Evolutionary conservation across 2,329 filamentous ascomycete species (phyloP).

Genomic region (Scortechinia acanthostroma): DNA sequence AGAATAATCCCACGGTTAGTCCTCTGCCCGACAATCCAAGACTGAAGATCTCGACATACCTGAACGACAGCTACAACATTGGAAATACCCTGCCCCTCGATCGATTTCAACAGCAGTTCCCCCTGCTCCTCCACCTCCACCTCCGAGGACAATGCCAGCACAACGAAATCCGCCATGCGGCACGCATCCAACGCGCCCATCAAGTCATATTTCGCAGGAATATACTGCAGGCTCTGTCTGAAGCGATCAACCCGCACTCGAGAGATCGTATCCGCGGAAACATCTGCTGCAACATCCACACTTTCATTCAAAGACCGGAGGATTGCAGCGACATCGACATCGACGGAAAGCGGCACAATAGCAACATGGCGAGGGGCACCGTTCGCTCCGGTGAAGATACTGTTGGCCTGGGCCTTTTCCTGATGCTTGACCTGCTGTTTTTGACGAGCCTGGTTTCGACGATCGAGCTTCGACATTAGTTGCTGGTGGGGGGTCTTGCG

Average conservation of each 20-base stretch:
- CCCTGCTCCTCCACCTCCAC: conserved; percentile 79
- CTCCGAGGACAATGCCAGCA: conserved; percentile 76
- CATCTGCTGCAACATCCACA: conserved; percentile 67
- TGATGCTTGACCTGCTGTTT: conserved; percentile 75
- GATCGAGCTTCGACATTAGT: conserved; percentile 93
- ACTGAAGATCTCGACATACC: too few species aligned
- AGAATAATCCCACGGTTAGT: too few species aligned
- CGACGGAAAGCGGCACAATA: conserved; percentile 74
- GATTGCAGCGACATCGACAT: conserved; percentile 60
- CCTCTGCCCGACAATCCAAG: too few species aligned
- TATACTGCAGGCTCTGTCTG: conserved; percentile 87
- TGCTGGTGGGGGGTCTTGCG: conserved; percentile 91
- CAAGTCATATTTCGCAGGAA: conserved; percentile 69
- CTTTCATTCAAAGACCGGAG: conserved; percentile 69
- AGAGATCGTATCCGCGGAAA: conserved; percentile 46
- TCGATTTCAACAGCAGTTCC: conserved; percentile 75
- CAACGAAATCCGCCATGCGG: conserved; percentile 81
- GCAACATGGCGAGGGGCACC: conserved; percentile 83
- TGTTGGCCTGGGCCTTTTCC: conserved; percentile 72
- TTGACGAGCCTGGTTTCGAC: conserved; percentile 90
- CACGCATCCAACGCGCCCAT: conserved; percentile 77
- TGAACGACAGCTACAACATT: conserved; percentile 84
- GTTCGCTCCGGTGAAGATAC: conserved; percentile 78
- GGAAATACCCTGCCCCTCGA: conserved; percentile 90
- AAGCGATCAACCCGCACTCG: conserved; percentile 78